These are phyloP conservation scores for Lathyrus aphaca DNA, from an alignment of 306 rosid species.

Conservation along the genomic window DNA sequence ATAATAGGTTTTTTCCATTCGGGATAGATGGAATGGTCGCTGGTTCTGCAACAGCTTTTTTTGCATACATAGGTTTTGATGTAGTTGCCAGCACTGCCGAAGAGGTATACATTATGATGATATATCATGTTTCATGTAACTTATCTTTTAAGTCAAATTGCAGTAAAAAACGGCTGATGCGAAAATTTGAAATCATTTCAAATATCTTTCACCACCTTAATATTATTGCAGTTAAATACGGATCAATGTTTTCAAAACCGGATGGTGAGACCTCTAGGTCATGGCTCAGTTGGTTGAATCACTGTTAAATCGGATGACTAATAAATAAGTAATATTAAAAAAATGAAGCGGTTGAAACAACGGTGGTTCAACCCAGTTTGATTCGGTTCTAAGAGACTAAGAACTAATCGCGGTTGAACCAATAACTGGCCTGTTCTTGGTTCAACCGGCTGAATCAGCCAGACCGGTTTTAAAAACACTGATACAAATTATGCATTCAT, in stretches of 20 bases:
- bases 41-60: slow-evolving; percentile 94
- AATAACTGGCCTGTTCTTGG: background rate
- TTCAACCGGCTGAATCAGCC: background rate
- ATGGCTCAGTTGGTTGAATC: background rate
- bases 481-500: background rate
- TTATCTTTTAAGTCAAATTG: background rate
- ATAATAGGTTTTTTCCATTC: slow-evolving; percentile 81
- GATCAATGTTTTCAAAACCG: background rate
- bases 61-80: slow-evolving; percentile 91
- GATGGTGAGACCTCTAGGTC: background rate
- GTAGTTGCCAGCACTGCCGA: slow-evolving; percentile 90
- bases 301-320: background rate
- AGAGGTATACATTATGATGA: slow-evolving; percentile 55
- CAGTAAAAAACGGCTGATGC: background rate
- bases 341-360: background rate
- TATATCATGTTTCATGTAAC: background rate
- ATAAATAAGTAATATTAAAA: background rate
- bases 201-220: too few species aligned
- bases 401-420: background rate
- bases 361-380: background rate
- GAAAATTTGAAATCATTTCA: background rate
- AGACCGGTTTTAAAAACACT: background rate
- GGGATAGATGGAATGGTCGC: slow-evolving; percentile 96
- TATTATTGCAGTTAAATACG: background rate
- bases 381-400: background rate